These are phyloP conservation scores for Mycena rebaudengoi DNA, from an alignment of 768 basidiomycete species.

Conservation along the genomic window DNA sequence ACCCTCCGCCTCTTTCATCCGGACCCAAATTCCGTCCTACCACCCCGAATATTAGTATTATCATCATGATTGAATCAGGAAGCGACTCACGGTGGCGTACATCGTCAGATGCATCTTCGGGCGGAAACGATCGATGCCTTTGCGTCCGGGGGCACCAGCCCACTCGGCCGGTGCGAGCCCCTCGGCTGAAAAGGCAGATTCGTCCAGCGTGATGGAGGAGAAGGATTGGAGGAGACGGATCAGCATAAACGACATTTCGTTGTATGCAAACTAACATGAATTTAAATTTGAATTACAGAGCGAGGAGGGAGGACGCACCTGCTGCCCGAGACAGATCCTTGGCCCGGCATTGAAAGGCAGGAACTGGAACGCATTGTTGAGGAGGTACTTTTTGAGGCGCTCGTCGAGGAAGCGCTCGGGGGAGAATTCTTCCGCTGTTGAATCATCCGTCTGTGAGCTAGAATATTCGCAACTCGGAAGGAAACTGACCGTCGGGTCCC, in stretches of 20 bases:
- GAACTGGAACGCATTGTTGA: constrained; percentile 60
- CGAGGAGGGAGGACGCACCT: constrained; percentile 31
- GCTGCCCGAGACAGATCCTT: constrained; percentile 54
- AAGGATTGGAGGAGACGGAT: constrained; percentile 52
- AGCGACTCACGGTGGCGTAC: constrained; percentile 33
- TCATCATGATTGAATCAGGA: too few relatives aligned
- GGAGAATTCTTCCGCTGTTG: constrained; percentile 55
- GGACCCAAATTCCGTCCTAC: too few relatives aligned
- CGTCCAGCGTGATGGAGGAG: constrained; percentile 42
- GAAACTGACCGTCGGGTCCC: constrained; percentile 55
- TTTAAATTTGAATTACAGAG: neutral
- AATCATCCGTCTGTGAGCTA: neutral
- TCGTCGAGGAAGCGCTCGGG: constrained; percentile 63
- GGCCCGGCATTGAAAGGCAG: constrained; percentile 53
- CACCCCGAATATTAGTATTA: too few relatives aligned
- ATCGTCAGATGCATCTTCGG: constrained; percentile 47
- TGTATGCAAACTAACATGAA: constrained; percentile 19
- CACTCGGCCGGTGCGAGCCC: constrained; percentile 46
- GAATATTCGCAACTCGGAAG: neutral
- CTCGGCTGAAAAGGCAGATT: constrained; percentile 40
- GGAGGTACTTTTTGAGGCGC: constrained; percentile 54
- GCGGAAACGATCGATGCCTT: constrained; percentile 42
- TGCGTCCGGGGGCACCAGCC: constrained; percentile 37
- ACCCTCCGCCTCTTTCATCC: too few relatives aligned
- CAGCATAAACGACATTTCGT: constrained; percentile 29